Evolutionary conservation across 441 rosid species (phyloP), one percentile per base, ranked within the genome.

Genomic region (Breynia disticha): DNA sequence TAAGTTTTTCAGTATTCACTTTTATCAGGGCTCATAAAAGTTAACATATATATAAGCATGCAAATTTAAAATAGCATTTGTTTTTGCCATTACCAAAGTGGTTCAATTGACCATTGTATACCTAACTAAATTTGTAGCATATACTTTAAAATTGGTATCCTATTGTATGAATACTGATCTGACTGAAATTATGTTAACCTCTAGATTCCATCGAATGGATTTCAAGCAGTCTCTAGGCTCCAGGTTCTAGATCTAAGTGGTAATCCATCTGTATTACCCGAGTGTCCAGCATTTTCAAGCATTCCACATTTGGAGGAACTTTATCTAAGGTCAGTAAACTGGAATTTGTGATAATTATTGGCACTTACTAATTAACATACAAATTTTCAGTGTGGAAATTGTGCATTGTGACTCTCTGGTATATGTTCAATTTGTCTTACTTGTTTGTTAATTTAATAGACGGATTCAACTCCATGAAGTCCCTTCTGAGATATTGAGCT

Each of bases 191-290:
- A 28, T 28, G 5, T 28, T 73, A 67, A 54, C 57, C 57, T 56
- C 42, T 60, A 91, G 98, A 78, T 91, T 69, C 87, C 90, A 16
- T 48, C 73, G 4, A 82, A 85, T 75, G 98, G 94, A 55, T 83
- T 91, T 67, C 78, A 76, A 66, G 80, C 79, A 48, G 80, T 82
- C 57, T 65, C 81, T 37, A 72, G 60, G 79, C 85, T 91, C 60
- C 93, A 76, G 70, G 73, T 85, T 63, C 74, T 87, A 67, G 95
- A 91, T 68, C 72, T 91, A 55, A 91, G 96, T 57, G 79, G 86
- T 44, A 85, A 79, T 72, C 78, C 72, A 48, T 71, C 73, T 74
- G 76, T 84, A 12, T 64, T 88, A 17, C 67, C 69, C 3, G 74
- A 64, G 44, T 62, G 65, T 75, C 90, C 89, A n/a, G 68, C 72